Conservation (phyloP, 495 filamentous ascomycete species). For the Daldinia decipiens region DNA sequence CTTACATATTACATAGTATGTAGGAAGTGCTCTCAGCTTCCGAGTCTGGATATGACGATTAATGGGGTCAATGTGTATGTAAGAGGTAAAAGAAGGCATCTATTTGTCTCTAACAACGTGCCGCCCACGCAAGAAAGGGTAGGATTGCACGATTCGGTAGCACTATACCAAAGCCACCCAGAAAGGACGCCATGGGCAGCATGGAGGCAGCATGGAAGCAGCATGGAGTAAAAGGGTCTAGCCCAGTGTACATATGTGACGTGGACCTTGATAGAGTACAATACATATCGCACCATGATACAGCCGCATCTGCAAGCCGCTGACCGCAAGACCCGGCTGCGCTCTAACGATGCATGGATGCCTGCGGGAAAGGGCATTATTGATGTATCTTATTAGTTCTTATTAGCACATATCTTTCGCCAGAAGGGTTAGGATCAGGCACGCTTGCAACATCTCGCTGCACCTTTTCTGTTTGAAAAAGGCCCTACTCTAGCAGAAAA, state of each 20-base stretch:
- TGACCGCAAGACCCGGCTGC: constrained; percentile 38
- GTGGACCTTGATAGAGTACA: constrained; percentile 35
- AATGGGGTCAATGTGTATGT: constrained; percentile 18
- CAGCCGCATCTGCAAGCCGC: constrained; percentile 46
- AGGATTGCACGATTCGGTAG: constrained; percentile 40
- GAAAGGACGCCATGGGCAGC: constrained; percentile 6
- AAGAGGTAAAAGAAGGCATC: constrained; percentile 30
- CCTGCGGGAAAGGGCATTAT: constrained; percentile 22
- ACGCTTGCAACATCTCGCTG: constrained; percentile 13
- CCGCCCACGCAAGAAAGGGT: constrained; percentile 40
- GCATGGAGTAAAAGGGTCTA: constrained; percentile 23
- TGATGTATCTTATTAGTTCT: constrained; percentile 29
- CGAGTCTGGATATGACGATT: constrained; percentile 26
- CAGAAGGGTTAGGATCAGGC: constrained; percentile 13
- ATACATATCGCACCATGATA: constrained; percentile 41
- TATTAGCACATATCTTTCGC: constrained; percentile 18
- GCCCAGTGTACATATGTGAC: constrained; percentile 31
- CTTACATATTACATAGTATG: no score
- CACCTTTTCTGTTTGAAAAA: constrained; percentile 19
- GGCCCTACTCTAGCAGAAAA: constrained; percentile 28
- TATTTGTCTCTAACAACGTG: constrained; percentile 34
- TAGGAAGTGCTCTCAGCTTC: constrained; percentile 21
- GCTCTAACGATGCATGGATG: constrained; percentile 29
- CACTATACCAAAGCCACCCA: constrained; percentile 37
- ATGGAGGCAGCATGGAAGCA: not conserved